phyloP scores from a whole-genome alignment of 2,329 filamentous ascomycete genomes.

The Fusarium setosum region DNA sequence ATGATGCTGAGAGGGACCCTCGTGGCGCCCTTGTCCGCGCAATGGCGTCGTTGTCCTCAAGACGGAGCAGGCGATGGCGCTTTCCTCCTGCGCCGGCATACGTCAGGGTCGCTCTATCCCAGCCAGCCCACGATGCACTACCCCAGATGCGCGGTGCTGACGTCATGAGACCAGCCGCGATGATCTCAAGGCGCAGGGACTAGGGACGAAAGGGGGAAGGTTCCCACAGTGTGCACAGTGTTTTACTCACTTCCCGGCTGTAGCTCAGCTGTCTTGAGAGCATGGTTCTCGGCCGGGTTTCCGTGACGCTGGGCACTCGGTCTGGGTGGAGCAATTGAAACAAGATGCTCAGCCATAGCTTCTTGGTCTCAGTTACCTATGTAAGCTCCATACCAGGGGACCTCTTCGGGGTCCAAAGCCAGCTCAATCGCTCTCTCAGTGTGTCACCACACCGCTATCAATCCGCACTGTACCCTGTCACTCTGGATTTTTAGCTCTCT shows the following conservation, averaged over 20 bases:
- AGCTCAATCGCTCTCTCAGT: neutral
- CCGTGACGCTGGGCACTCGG: neutral
- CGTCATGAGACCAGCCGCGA: constrained; percentile 37
- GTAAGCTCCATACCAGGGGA: neutral
- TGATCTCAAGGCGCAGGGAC: constrained; percentile 37
- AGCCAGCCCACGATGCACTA: constrained; percentile 28
- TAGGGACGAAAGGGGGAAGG: constrained; percentile 14
- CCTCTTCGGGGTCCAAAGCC: constrained; percentile 4
- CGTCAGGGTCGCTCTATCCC: constrained; percentile 38
- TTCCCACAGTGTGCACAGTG: constrained; percentile 25
- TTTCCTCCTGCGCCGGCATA: constrained; percentile 32
- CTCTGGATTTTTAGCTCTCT: neutral
- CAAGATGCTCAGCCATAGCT: neutral
- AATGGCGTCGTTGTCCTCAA: constrained; percentile 34
- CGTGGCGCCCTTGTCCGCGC: constrained; percentile 25
- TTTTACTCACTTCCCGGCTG: neutral
- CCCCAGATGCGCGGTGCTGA: constrained; percentile 40
- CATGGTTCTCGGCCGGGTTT: constrained; percentile 1
- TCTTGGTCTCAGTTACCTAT: neutral
- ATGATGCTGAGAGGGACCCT: constrained; percentile 30
- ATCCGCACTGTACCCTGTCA: constrained; percentile 33
- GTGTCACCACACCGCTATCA: constrained; percentile 21
- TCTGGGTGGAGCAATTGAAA: neutral
- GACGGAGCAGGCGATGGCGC: constrained; percentile 22
- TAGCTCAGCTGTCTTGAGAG: constrained; percentile 14